phyloP scores from a whole-genome alignment of 2,329 filamentous ascomycete genomes.

The Fusarium humuli region DNA sequence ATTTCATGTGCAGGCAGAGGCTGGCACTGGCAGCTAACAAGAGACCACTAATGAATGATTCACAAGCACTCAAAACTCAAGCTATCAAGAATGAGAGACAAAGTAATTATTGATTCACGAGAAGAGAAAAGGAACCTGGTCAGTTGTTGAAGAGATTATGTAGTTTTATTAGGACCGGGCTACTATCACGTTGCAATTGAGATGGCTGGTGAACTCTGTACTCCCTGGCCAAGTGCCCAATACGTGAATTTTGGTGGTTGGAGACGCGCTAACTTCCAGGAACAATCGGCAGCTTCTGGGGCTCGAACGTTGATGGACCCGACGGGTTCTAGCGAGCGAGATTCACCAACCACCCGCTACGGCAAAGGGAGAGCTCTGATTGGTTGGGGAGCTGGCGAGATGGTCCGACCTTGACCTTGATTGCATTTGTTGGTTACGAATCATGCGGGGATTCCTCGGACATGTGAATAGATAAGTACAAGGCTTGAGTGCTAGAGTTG shows the following conservation, averaged over 20 bases:
- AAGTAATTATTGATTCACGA: constrained; percentile 23
- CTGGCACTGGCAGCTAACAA: constrained; percentile 35
- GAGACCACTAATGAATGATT: constrained; percentile 27
- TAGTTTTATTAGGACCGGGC: constrained; percentile 37
- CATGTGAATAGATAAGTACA: background rate
- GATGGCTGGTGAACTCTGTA: constrained; percentile 44
- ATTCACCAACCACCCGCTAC: constrained; percentile 33
- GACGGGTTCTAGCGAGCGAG: constrained; percentile 12
- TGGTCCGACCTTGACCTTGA: constrained; percentile 1
- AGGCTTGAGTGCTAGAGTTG: background rate
- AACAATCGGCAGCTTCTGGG: constrained; percentile 21
- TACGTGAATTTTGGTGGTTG: constrained; percentile 44
- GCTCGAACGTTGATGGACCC: constrained; percentile 19
- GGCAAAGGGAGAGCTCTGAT: constrained; percentile 1
- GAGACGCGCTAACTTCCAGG: constrained; percentile 39
- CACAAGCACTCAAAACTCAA: constrained; percentile 6
- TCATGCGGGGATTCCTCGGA: constrained; percentile 1
- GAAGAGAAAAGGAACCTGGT: constrained; percentile 18
- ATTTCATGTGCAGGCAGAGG: constrained; percentile 14
- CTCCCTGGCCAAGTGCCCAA: constrained; percentile 14
- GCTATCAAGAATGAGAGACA: constrained; percentile 2
- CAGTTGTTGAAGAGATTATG: constrained; percentile 16
- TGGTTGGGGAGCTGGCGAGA: constrained; percentile 1
- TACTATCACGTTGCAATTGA: constrained; percentile 30
- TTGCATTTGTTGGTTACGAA: constrained; percentile 12